These are phyloP conservation scores for Penicillium pancosmium DNA, from an alignment of 495 filamentous ascomycete genomes.

Conservation along the genomic window DNA sequence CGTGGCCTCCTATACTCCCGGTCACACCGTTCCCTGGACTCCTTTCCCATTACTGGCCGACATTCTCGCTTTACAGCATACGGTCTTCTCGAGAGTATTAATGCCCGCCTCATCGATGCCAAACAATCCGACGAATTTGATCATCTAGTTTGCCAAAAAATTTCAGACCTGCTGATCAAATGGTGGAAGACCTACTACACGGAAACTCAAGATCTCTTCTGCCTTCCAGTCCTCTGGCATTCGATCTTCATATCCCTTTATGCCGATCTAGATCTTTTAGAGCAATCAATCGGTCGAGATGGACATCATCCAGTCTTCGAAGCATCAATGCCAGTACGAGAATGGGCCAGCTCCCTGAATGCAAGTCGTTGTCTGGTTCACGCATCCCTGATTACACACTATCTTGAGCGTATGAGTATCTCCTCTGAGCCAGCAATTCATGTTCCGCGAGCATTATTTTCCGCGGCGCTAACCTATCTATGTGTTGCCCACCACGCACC, in stretches of 20 bases:
- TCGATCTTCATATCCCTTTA: slow-evolving; percentile 36
- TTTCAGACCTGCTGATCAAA: slow-evolving; percentile 21
- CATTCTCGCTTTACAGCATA: slow-evolving; percentile 27
- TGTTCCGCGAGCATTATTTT: slow-evolving; percentile 30
- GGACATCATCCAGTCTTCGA: slow-evolving; percentile 11
- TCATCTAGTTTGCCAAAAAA: slow-evolving; percentile 9
- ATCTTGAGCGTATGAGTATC: slow-evolving; percentile 29
- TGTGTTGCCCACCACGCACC: slow-evolving; percentile 21
- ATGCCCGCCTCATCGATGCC: slow-evolving; percentile 22
- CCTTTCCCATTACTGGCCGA: slow-evolving; percentile 9
- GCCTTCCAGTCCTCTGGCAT: slow-evolving; percentile 42
- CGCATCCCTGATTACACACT: slow-evolving; percentile 26
- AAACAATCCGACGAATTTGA: slow-evolving; percentile 20
- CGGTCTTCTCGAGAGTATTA: slow-evolving; percentile 27
- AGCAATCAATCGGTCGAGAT: slow-evolving; percentile 32
- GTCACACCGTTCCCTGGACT: not conserved
- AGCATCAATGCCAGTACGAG: slow-evolving; percentile 1
- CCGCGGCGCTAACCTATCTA: slow-evolving; percentile 26
- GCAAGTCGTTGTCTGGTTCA: slow-evolving; percentile 33
- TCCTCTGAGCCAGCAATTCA: slow-evolving; percentile 36
- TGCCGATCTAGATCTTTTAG: slow-evolving; percentile 35
- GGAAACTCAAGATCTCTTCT: slow-evolving; percentile 23
- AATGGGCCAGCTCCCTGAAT: slow-evolving; percentile 22
- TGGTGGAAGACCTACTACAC: slow-evolving; percentile 27
- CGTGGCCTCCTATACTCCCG: not conserved